Evolutionary conservation across 2,329 filamentous ascomycete species (phyloP).

Genomic region (Scedosporium aurantiacum): DNA sequence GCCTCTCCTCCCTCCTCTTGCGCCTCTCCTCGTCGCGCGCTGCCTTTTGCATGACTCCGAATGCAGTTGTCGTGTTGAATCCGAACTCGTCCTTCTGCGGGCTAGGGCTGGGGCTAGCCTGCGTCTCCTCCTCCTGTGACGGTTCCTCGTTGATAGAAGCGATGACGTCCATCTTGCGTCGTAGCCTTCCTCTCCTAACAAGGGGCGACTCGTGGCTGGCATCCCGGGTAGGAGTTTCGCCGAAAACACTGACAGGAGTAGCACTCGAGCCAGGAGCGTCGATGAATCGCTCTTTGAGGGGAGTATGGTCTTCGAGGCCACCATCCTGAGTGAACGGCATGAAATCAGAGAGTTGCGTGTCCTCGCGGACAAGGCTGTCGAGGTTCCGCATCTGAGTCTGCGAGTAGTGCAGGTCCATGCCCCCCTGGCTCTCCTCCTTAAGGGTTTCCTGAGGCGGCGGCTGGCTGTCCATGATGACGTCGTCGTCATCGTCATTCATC

Average conservation of each 20-base stretch:
- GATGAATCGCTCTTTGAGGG: slow-evolving; percentile 56
- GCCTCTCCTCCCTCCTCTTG: slow-evolving; percentile 12
- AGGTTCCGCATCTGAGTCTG: slow-evolving; percentile 51
- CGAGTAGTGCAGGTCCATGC: slow-evolving; percentile 43
- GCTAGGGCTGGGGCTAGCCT: slow-evolving; percentile 12
- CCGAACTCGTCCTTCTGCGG: slow-evolving; percentile 23
- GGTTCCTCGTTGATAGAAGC: slow-evolving; percentile 15
- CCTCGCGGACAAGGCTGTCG: slow-evolving; percentile 40
- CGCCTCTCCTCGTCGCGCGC: slow-evolving; percentile 43
- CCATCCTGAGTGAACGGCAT: slow-evolving; percentile 72
- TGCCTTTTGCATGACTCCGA: slow-evolving; percentile 57
- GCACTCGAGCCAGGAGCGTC: slow-evolving; percentile 56
- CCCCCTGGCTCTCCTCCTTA: slow-evolving; percentile 25
- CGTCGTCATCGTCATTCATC: slow-evolving; percentile 42
- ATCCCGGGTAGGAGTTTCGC: slow-evolving; percentile 23
- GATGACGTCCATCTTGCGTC: slow-evolving; percentile 26
- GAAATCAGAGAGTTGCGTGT: slow-evolving; percentile 57
- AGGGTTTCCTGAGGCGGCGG: slow-evolving; percentile 18
- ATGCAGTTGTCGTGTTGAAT: slow-evolving; percentile 50
- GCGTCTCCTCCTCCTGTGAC: slow-evolving; percentile 23
- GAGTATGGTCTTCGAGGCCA: slow-evolving; percentile 64
- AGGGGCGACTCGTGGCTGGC: slow-evolving; percentile 53
- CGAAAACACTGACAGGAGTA: slow-evolving; percentile 51
- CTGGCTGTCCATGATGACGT: slow-evolving; percentile 38
- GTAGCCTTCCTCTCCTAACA: slow-evolving; percentile 45